A percentile compares a stretch with the other conserved stretches of the same genome.
phyloP scores from a whole-genome alignment of 108 stramenopile genomes.

The Hondaea fermentalgiana region DNA sequence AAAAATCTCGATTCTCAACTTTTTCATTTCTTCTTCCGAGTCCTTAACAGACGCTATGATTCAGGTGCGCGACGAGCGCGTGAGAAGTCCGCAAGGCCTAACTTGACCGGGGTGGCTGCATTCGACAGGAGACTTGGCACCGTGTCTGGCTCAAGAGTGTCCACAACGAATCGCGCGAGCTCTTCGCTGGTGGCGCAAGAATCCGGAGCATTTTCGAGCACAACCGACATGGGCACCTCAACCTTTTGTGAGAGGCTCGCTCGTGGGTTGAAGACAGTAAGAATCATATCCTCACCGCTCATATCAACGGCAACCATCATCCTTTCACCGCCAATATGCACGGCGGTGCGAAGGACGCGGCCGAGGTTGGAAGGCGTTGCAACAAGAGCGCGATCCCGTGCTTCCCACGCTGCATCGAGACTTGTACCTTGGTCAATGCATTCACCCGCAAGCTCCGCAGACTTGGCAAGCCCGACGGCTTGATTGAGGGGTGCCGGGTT shows the following conservation, averaged over 20 bases:
- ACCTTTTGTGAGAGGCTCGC: not conserved
- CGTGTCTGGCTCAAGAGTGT: not conserved
- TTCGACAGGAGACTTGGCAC: not conserved
- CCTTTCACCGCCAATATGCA: not conserved
- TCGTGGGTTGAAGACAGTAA: not conserved
- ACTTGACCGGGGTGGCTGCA: not conserved
- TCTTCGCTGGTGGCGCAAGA: not conserved
- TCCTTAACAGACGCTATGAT: no score
- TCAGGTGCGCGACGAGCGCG: no score
- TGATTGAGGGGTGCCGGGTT: not conserved
- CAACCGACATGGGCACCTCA: not conserved
- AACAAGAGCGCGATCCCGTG: not conserved
- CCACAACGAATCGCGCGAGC: not conserved
- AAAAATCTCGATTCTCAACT: no score
- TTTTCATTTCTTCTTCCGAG: no score
- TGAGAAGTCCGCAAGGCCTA: not conserved
- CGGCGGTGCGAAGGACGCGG: not conserved
- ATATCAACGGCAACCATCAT: not conserved
- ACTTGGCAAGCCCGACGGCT: not conserved
- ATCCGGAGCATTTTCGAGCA: not conserved
- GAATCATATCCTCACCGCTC: not conserved
- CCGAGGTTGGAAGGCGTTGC: not conserved
- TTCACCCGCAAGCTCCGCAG: not conserved
- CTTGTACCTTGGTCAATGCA: not conserved
- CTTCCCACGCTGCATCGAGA: not conserved